phyloP scores from a whole-genome alignment of 306 rosid species.

The Datisca glomerata region DNA sequence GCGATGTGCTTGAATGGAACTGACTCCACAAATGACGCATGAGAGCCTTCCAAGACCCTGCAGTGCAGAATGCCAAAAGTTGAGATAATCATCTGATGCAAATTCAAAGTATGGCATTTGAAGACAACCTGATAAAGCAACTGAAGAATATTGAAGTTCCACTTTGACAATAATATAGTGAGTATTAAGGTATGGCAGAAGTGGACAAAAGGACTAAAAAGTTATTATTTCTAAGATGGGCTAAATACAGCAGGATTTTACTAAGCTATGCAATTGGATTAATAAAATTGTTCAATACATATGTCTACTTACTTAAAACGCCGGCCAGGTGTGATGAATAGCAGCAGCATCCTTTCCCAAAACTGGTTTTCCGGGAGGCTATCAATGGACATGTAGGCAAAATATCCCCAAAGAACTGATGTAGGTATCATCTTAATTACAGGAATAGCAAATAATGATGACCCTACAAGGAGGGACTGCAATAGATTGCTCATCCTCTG shows the following conservation, averaged over 20 bases:
- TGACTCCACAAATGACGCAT: constrained; percentile 24
- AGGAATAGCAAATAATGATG: constrained; percentile 12
- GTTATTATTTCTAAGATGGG: too few species aligned
- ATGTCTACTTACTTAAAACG: constrained; percentile 25
- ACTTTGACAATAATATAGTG: too few species aligned
- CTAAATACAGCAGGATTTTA: too few species aligned
- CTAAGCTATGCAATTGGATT: too few species aligned
- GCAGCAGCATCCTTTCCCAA: constrained; percentile 31
- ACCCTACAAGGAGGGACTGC: constrained; percentile 32
- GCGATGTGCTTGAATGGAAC: constrained; percentile 33
- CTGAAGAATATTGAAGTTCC: too few species aligned
- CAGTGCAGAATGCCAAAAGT: constrained; percentile 2
- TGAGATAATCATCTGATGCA: too few species aligned
- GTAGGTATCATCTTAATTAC: constrained; percentile 28
- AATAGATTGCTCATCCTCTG: constrained; percentile 33
- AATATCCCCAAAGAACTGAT: constrained; percentile 40
- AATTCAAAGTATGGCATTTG: neutral
- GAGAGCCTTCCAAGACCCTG: constrained; percentile 37
- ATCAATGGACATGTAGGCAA: constrained; percentile 44
- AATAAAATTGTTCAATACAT: neutral
- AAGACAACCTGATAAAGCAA: neutral
- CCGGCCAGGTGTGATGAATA: constrained; percentile 27
- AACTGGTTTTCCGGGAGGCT: constrained; percentile 43
- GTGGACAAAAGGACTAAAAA: too few species aligned
- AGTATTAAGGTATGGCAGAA: too few species aligned